Conservation (phyloP, 129 eudicot species). For the sunflower (Helianthus annuus) region HanXRQr2.0-SUNRISE NC_035437.2:17738442-17738941, state of each 20-base stretch:
- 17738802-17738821: slow-evolving; percentile 83
- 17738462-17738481: neutral
- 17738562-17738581: slow-evolving; percentile 98
- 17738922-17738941: slow-evolving; percentile 99
- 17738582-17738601: slow-evolving; percentile 92
- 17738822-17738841: slow-evolving; percentile 96
- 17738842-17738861: slow-evolving; percentile 95
- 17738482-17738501: neutral
- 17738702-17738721: slow-evolving; percentile 72
- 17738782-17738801: slow-evolving; percentile 16
- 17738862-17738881: slow-evolving; percentile 89
- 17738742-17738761: slow-evolving; percentile 6
- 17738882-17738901: slow-evolving; percentile 94
- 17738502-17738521: slow-evolving; percentile 97
- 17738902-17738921: slow-evolving; percentile 99
- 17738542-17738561: slow-evolving; percentile 92
- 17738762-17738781: neutral
- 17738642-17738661: slow-evolving; percentile 81
- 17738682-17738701: slow-evolving; percentile 79
- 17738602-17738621: slow-evolving; percentile 88
- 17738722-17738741: slow-evolving; percentile 19
- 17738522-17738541: slow-evolving; percentile 90
- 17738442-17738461: neutral
- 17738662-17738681: slow-evolving; percentile 97
- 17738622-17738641: slow-evolving; percentile 75